Percentiles rank a stretch among this genome's conserved stretches.
phyloP scores from a whole-genome alignment of 148 eudicot species.

The Talinum fruticosum region DNA sequence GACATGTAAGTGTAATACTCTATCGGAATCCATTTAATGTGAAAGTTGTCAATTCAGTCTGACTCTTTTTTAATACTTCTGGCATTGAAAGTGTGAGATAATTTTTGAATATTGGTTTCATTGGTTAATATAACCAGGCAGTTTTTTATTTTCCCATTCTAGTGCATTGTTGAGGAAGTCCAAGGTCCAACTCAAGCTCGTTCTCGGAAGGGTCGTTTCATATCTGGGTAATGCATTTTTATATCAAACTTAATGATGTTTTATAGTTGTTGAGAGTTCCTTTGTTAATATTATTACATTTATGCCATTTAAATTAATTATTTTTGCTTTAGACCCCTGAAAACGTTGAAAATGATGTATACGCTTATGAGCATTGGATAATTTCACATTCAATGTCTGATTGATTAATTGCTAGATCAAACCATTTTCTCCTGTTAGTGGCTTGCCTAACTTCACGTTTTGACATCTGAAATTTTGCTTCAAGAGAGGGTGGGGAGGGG shows the following conservation, averaged over 20 bases:
- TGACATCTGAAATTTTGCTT: not conserved
- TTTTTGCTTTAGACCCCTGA: not conserved
- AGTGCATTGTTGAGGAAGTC: conserved; percentile 98
- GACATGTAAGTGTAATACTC: not conserved
- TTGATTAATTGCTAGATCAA: not conserved
- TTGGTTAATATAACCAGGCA: not conserved
- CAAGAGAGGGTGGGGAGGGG: not conserved
- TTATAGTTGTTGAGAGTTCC: not conserved
- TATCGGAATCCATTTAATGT: not conserved
- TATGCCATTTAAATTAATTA: not conserved
- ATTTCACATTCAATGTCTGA: not conserved
- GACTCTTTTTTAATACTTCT: not conserved
- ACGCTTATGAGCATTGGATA: not conserved
- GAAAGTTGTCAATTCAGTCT: not conserved
- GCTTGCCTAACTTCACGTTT: not conserved
- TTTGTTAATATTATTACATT: not conserved
- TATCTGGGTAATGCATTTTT: conserved; percentile 69
- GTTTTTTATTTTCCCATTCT: conserved; percentile 21
- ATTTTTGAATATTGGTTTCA: not conserved
- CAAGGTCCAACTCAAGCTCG: conserved; percentile 98
- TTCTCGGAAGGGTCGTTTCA: conserved; percentile 86
- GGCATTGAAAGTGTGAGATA: not conserved
- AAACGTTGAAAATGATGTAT: not conserved
- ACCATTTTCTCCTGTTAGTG: not conserved
- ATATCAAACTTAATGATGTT: not conserved